A percentile compares a stretch with the other conserved stretches of the same genome.
Evolutionary conservation across 352 stramenopile species (phyloP).

Genomic region (Globisporangium mamillatum): DNA sequence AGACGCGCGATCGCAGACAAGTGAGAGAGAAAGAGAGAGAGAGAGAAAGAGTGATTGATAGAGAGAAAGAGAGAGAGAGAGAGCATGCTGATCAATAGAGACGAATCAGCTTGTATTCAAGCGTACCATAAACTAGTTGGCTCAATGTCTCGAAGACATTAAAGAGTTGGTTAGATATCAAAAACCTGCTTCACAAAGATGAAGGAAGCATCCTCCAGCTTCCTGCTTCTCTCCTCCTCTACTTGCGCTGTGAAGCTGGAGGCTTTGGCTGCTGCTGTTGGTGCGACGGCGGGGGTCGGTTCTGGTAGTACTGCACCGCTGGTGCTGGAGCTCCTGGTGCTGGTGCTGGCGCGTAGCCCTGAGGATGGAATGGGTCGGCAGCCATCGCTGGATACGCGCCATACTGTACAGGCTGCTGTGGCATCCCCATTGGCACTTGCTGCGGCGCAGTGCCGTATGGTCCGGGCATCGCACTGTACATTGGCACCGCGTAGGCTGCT

Average conservation of each 20-base stretch:
- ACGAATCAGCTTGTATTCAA: not conserved
- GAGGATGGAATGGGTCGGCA: conserved; percentile 23
- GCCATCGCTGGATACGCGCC: conserved; percentile 23
- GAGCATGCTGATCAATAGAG: not conserved
- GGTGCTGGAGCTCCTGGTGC: conserved; percentile 2
- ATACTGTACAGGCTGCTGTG: conserved; percentile 26
- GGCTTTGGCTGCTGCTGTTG: conserved; percentile 16
- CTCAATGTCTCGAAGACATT: not conserved
- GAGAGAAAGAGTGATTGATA: not conserved
- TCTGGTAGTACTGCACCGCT: conserved; percentile 27
- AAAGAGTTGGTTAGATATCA: not conserved
- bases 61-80: not conserved
- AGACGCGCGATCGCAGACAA: conserved; percentile 30
- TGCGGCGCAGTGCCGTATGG: conserved; percentile 13
- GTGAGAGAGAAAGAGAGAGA: not conserved
- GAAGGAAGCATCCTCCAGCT: not conserved
- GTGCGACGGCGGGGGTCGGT: conserved; percentile 19
- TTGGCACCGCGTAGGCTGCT: conserved; percentile 22
- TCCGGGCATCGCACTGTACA: conserved; percentile 27
- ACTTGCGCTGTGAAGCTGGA: conserved; percentile 16
- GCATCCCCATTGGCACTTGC: conserved; percentile 11
- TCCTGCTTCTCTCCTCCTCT: not conserved
- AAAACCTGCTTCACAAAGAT: not conserved
- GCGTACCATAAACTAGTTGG: too few relatives aligned
- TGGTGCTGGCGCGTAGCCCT: conserved; percentile 19